Base-by-base conservation (phyloP, 306 rosid genomes). In the Aeschynomene evenia region DNA sequence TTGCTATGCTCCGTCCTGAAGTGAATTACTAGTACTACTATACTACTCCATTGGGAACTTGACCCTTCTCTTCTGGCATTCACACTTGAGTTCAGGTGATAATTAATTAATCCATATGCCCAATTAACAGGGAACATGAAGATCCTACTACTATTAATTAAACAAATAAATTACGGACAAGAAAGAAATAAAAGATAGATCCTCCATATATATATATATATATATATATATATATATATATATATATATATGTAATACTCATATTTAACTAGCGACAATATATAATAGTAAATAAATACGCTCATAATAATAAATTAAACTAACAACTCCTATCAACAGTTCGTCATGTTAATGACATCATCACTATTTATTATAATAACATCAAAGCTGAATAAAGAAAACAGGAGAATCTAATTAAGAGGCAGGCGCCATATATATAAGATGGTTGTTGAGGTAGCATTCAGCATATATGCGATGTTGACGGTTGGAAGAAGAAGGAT, bases 381-480 rank as follows among this genome's bases (percentile, higher is more conserved):
- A 80, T 15, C 19, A 18, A 45, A 42, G 66, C 37, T 36, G 9
- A 7, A 43, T n/a, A 52, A 36, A 3, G 13, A 1, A 16, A 20
- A 14, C 4, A 23, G 26, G 43, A 69, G 76, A 82, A 69, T 72
- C 71, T 79, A 49, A 68, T 43, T 4, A 40, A 28, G n/a, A 21
- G 59, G 18, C 4, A 11, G 42, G 58, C 50, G 29, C 54, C 48
- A 40, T 67, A 61, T 4, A 4, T 28, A 28, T 28, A 28, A 54
- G 56, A 69, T 56, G 82, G 78, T 24, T 63, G 85, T 80, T 79
- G 83, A 76, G 73, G 80, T 85, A 94, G 79, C 95, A 83, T n/a
- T n/a, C n/a, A n/a, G n/a, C n/a, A n/a, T n/a, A n/a, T n/a, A n/a
- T 87, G 85, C 87, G 89, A 73, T 36, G 73, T 28, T 82, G 82